Evolutionary conservation across 352 stramenopile genomes (phyloP).

Genomic region (Pythium insidiosum): DNA sequence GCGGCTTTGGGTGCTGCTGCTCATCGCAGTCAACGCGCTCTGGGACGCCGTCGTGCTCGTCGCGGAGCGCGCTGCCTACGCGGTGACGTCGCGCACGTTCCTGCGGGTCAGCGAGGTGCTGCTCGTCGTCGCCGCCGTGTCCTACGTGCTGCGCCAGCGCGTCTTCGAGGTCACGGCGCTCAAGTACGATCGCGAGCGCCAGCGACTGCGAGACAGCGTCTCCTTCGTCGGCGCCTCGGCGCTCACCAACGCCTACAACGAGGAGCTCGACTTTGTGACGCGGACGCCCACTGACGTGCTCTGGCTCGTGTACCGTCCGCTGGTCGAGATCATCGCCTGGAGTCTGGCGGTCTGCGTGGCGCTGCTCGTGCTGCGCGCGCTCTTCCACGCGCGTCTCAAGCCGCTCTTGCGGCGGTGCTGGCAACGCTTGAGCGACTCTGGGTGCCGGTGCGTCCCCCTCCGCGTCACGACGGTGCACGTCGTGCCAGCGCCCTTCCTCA

Average conservation of each 20-base stretch:
- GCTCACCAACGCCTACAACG: constrained; percentile 7
- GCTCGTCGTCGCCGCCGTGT: constrained; percentile 3
- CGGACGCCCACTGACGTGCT: constrained; percentile 2
- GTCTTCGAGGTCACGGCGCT: constrained; percentile 4
- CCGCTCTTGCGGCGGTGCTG: background rate
- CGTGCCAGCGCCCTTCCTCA: too few species aligned
- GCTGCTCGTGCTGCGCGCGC: background rate
- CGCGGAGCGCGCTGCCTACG: constrained; percentile 7
- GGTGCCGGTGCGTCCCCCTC: too few species aligned
- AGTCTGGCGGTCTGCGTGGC: background rate
- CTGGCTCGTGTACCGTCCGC: constrained; percentile 4
- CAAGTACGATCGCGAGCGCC: constrained; percentile 6
- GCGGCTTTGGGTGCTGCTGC: constrained; percentile 8
- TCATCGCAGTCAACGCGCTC: too few species aligned
- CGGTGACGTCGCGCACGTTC: constrained; percentile 6
- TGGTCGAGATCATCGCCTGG: constrained; percentile 4
- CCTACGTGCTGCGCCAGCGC: background rate
- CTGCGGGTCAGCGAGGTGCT: constrained; percentile 6
- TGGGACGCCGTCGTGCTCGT: constrained; percentile 5
- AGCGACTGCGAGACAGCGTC: constrained; percentile 1
- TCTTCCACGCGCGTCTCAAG: background rate
- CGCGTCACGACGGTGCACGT: too few species aligned
- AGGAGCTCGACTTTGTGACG: constrained; percentile 1
- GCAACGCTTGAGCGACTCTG: too few species aligned
- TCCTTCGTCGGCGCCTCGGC: constrained; percentile 7